Conservation (phyloP, 1,284 basidiomycete species). For the Ustilago vetiveriae region DNA sequence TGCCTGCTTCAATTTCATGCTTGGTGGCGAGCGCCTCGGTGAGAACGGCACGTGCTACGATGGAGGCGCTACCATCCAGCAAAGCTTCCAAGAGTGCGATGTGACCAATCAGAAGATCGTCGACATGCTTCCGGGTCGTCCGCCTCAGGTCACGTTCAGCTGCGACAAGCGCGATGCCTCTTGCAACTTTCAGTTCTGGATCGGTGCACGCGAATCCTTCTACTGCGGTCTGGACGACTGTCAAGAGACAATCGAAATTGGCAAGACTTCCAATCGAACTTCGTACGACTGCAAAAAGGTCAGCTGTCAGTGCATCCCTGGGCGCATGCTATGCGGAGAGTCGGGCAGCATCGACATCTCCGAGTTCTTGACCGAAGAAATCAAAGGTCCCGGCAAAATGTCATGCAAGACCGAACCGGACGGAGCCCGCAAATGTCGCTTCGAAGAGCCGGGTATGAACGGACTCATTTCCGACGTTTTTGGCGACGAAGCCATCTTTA, state of each 20-base stretch:
- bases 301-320: slow-evolving; percentile 89
- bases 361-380: slow-evolving; percentile 88
- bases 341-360: slow-evolving; percentile 95
- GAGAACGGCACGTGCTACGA: slow-evolving; percentile 91
- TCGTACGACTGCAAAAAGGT: slow-evolving; percentile 75
- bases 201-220: slow-evolving; percentile 90
- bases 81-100: slow-evolving; percentile 95
- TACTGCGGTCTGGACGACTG: slow-evolving; percentile 86
- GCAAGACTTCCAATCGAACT: slow-evolving; percentile 24
- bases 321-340: slow-evolving; percentile 92
- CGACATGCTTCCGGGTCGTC: slow-evolving; percentile 84
- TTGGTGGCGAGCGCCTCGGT: slow-evolving; percentile 59
- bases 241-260: slow-evolving; percentile 67
- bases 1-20: slow-evolving; percentile 45
- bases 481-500: slow-evolving; percentile 87
- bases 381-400: slow-evolving; percentile 89
- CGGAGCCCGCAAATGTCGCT: slow-evolving; percentile 75
- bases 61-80: slow-evolving; percentile 87
- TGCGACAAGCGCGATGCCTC: slow-evolving; percentile 46
- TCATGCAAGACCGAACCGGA: slow-evolving; percentile 74
- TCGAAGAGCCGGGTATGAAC: slow-evolving; percentile 97
- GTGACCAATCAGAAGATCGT: slow-evolving; percentile 90
- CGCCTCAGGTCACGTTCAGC: slow-evolving; percentile 91
- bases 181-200: slow-evolving; percentile 78
- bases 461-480: slow-evolving; percentile 91